A percentile compares a stretch with the other conserved stretches of the same genome.
phyloP scores from a whole-genome alignment of 2,329 filamentous ascomycete species.

The Penicillium sp. region DNA sequence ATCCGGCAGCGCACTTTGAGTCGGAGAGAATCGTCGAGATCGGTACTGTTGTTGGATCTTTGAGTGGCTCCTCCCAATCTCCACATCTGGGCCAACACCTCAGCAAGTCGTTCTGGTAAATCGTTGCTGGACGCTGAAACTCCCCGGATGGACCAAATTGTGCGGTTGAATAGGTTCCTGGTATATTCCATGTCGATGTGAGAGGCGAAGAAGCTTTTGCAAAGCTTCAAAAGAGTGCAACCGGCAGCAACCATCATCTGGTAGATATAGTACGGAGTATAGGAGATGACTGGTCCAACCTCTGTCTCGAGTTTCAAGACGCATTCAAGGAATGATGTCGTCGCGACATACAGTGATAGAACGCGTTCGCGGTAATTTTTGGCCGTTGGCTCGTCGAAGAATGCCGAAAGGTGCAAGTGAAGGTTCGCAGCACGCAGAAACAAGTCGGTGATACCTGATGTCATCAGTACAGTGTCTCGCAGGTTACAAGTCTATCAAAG shows the following conservation, averaged over 20 bases:
- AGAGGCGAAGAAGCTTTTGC: slow-evolving; percentile 61
- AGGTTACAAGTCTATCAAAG: background rate
- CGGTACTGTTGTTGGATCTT: slow-evolving; percentile 27
- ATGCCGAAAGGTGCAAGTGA: slow-evolving; percentile 48
- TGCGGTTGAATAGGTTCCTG: slow-evolving; percentile 55
- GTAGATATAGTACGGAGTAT: slow-evolving; percentile 60
- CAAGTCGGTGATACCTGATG: slow-evolving; percentile 44
- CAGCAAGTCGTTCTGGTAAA: slow-evolving; percentile 59
- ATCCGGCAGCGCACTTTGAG: slow-evolving; percentile 64
- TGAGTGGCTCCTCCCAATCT: slow-evolving; percentile 44
- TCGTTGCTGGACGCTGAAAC: slow-evolving; percentile 62
- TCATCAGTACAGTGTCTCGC: slow-evolving; percentile 1
- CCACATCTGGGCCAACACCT: slow-evolving; percentile 65
- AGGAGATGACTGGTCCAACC: slow-evolving; percentile 48
- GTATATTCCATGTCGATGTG: slow-evolving; percentile 56
- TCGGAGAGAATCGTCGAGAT: slow-evolving; percentile 49
- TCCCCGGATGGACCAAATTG: slow-evolving; percentile 56
- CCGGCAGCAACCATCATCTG: slow-evolving; percentile 64
- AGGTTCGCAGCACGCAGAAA: slow-evolving; percentile 48
- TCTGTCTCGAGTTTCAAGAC: slow-evolving; percentile 45
- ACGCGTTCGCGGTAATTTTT: slow-evolving; percentile 48
- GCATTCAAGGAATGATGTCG: slow-evolving; percentile 47
- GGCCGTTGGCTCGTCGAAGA: slow-evolving; percentile 48
- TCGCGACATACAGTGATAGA: slow-evolving; percentile 45
- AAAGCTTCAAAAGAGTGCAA: slow-evolving; percentile 61